Evolutionary conservation across 495 filamentous ascomycete species (phyloP), one percentile per base, ranked within the genome.

Genomic region (Aspergillus bridgeri): DNA sequence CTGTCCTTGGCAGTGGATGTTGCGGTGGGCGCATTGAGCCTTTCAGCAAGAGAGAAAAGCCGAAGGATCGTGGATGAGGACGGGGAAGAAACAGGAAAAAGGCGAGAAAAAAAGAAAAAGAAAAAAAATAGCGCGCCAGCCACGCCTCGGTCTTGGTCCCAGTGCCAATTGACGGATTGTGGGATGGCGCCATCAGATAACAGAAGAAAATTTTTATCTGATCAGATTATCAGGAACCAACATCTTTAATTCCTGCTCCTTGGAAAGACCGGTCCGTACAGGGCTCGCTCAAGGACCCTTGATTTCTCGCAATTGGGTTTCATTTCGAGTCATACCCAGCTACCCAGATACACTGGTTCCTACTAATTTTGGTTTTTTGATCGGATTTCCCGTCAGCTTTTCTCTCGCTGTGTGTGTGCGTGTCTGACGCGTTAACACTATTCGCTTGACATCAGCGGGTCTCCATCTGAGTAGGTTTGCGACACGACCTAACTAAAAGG

Each of bases 121-220:
- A 42, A 22, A 46, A 18, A 47, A 47, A 47, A 9, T 23, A 24
- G 52, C 23, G 42, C 42, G 53, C 42, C 53, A 56, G 15, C 53
- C 53, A 19, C 24, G 45, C 52, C 13, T 46, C 38, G 52, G 38
- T 46, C 20, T 19, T 23, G 18, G 44, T 23, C 9, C 19, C 24
- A 18, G 29, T 47, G 21, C 38, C 20, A 44, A n/a, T 11, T 33
- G 42, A 51, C 49, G 50, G 50, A 22, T 27, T 57, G 56, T 55
- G 57, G 57, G 58, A 62, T 63, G 60, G 60, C 49, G 60, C 63
- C 63, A 66, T 66, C 63, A 56, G 63, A 66, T 66, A 66, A 66
- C 57, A 49, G 51, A 55, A 24, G 54, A 60, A 62, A 62, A 60
- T 60, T 66, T 63, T 66, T 66, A 66, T 66, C 63, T 60, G 58